A percentile compares a stretch with the other conserved stretches of the same genome.
Conservation (phyloP, 495 filamentous ascomycete genomes). For the Penicillium cataractarum region DNA sequence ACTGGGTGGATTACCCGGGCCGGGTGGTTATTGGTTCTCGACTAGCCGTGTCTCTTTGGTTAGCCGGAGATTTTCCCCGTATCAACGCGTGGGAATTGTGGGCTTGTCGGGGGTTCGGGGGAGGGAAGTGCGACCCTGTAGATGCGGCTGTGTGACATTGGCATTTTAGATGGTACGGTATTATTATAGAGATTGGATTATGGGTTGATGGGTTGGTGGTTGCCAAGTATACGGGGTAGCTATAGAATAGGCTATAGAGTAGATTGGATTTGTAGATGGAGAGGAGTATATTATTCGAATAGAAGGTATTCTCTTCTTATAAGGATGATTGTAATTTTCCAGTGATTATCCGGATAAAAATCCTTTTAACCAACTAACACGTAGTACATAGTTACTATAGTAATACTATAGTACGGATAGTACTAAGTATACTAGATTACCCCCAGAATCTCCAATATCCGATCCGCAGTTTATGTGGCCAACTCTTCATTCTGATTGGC, state of each 20-base stretch:
- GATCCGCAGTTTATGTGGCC: background rate
- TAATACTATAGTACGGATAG: no score
- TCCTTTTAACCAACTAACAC: no score
- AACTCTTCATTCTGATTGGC: slow-evolving; percentile 35
- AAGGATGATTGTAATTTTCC: no score
- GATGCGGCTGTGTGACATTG: background rate
- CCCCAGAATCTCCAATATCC: background rate
- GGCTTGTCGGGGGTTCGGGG: no score
- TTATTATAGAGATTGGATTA: background rate
- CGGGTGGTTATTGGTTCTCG: slow-evolving; percentile 16
- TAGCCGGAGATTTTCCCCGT: slow-evolving; percentile 29
- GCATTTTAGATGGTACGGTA: background rate
- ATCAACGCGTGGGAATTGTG: slow-evolving; percentile 17
- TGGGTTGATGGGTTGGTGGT: no score
- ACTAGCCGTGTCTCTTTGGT: slow-evolving; percentile 10
- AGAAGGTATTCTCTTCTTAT: no score
- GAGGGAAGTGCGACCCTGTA: background rate
- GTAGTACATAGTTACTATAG: no score
- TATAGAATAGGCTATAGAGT: no score
- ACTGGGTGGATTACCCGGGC: slow-evolving; percentile 8
- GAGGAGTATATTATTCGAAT: no score
- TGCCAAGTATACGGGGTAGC: no score
- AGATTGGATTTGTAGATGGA: no score
- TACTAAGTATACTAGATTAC: no score
- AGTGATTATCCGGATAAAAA: slow-evolving; percentile 1